Evolutionary conservation across 2,329 filamentous ascomycete genomes (phyloP).

Genomic region (Nemania bipapillata): DNA sequence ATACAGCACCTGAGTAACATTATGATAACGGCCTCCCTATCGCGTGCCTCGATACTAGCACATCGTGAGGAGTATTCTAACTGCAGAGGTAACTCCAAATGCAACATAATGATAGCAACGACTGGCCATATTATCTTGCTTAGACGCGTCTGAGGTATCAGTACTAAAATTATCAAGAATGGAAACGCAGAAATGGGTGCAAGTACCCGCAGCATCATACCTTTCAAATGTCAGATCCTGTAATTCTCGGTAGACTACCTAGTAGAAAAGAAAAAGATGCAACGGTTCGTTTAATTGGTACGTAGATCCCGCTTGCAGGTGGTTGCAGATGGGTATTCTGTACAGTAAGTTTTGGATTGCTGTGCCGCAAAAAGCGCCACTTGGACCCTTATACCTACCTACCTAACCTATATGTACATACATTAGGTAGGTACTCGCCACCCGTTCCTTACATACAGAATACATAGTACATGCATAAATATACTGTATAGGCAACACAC

Average conservation of each 20-base stretch:
- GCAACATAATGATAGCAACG: not conserved
- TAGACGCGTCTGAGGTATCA: not conserved
- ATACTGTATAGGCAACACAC: no score
- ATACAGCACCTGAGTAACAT: no score
- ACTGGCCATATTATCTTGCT: not conserved
- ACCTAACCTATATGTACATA: no score
- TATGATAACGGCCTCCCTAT: not conserved
- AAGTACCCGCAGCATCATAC: not conserved
- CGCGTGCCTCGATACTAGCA: not conserved
- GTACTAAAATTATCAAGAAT: not conserved
- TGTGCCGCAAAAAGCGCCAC: constrained; percentile 7
- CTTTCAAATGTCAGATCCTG: not conserved
- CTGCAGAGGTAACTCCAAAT: not conserved
- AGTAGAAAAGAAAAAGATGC: not conserved
- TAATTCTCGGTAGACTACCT: not conserved
- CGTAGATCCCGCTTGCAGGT: not conserved
- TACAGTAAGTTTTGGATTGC: constrained; percentile 18
- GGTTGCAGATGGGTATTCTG: no score
- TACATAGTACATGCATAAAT: not conserved
- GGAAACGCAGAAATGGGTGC: not conserved
- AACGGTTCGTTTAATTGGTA: not conserved
- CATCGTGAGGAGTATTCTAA: no score
- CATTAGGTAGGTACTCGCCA: not conserved
- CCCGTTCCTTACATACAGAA: not conserved
- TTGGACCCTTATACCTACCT: not conserved